A percentile compares a stretch with the other conserved stretches of the same genome.
phyloP scores from a whole-genome alignment of 1,139 yeast species.

The Kodamaea fungicola region DNA sequence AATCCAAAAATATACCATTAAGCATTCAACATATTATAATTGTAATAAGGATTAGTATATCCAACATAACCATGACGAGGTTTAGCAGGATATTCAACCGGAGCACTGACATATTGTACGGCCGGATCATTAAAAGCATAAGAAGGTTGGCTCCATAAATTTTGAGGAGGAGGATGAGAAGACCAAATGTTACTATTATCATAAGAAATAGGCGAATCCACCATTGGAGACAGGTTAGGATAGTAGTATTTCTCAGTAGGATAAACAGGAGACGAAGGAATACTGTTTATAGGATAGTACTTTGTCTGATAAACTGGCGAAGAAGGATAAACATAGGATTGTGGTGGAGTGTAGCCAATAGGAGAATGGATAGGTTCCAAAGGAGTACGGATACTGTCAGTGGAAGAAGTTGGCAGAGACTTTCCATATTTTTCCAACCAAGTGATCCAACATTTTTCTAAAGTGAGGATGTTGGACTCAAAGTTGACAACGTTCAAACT shows the following conservation, averaged over 20 bases:
- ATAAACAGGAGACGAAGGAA: conserved; percentile 28
- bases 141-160: no score
- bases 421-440: conserved; percentile 38
- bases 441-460: conserved; percentile 47
- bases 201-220: conserved; percentile 12
- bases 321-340: conserved; percentile 12
- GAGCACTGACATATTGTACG: conserved; percentile 11
- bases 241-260: conserved; percentile 11
- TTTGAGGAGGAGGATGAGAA: no score
- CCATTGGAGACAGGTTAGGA: conserved; percentile 12
- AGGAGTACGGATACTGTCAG: conserved; percentile 4
- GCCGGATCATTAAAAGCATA: conserved; percentile 10
- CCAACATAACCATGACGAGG: conserved; percentile 26
- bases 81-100: conserved; percentile 1
- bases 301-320: conserved; percentile 7
- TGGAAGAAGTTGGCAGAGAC: conserved; percentile 3
- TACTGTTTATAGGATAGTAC: conserved; percentile 10
- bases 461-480: conserved; percentile 37
- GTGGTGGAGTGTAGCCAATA: conserved; percentile 9
- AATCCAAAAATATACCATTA: conserved; percentile 3
- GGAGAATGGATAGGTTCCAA: conserved; percentile 9
- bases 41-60: conserved; percentile 39
- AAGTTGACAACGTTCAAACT: conserved; percentile 44
- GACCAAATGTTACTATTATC: conserved; percentile 11
- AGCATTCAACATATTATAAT: conserved; percentile 27